phyloP scores from a whole-genome alignment of 371 early-diverging fungal species.

The Mortierella polycephala region DNA sequence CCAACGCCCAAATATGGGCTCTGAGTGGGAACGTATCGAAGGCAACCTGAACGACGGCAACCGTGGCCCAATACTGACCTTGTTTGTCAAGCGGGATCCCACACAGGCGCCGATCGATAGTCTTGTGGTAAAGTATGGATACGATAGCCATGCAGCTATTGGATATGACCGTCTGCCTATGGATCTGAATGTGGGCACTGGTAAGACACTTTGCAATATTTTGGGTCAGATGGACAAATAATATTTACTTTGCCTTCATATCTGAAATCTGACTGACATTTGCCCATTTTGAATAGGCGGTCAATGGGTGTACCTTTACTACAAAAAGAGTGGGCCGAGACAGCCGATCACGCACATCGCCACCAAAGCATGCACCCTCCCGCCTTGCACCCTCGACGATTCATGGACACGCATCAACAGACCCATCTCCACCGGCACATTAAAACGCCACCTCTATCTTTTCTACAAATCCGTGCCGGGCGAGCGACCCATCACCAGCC shows the following conservation, averaged over 20 bases:
- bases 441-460: conserved; percentile 31
- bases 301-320: conserved; percentile 53
- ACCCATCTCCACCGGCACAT: conserved; percentile 44
- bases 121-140: conserved; percentile 51
- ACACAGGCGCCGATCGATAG: conserved; percentile 34
- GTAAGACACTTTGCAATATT: conserved; percentile 13
- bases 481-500: conserved; percentile 30
- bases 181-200: conserved; percentile 50
- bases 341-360: conserved; percentile 65
- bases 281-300: conserved; percentile 27
- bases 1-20: conserved; percentile 42
- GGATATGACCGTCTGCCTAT: conserved; percentile 48
- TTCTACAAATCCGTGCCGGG: conserved; percentile 42
- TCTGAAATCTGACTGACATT: neutral
- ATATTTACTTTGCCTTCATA: neutral
- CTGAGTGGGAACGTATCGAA: conserved; percentile 49
- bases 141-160: conserved; percentile 50
- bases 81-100: conserved; percentile 45
- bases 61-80: conserved; percentile 39
- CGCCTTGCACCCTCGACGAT: conserved; percentile 62
- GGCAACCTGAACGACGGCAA: conserved; percentile 53
- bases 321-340: conserved; percentile 20
- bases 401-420: conserved; percentile 53
- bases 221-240: neutral
- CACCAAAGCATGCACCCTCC: conserved; percentile 61